Base-by-base conservation (phyloP, 176 grass and related monocot genomes). In the Carex scoparia region DNA sequence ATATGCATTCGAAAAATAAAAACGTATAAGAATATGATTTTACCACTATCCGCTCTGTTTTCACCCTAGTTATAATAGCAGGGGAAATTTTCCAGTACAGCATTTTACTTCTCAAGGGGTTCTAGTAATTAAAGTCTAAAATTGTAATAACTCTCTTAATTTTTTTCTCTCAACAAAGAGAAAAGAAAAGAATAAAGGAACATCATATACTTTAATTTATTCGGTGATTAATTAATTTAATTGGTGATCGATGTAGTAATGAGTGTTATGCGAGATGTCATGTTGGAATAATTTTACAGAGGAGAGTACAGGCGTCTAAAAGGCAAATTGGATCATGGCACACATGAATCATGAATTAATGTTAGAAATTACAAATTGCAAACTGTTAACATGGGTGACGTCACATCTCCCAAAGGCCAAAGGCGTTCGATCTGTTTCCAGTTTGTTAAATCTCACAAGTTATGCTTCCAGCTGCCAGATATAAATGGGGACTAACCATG, bases 341-440 rank as follows among this genome's bases (percentile, higher is more conserved):
- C 63, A 69, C 81, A 83, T 69, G 63, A 83, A 49, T 46, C 42
- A 46, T 49, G 46, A 49, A 49, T 48, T 1, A 48, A 51, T 64
- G 81, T 83, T 66, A 83, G 63, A 69, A 68, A 23, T 83, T 83
- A 67, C 49, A 83, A 83, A 44, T 83, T 83, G 63, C 61, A 83
- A 68, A 53, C 81, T 69, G 65, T 69, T 83, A 83, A 68, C 81
- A 83, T 83, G 81, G 81, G 40, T 83, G 81, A 83, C 81, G 19
- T 69, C 48, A 83, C 18, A 46, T 66, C 44, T 83, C 65, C 32
- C 18, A 66, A 49, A 49, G 9, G 48, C 48, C 44, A 46, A 46
- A 46, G 42, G 42, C 69, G 81, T 83, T 67, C 44, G 7, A 48
- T 48, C 62, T 83, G 35, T 65, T 66, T 83, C 44, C 61, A 49